phyloP scores from a whole-genome alignment of 106 monocot genomes.

The Apostasia ramifera region DNA sequence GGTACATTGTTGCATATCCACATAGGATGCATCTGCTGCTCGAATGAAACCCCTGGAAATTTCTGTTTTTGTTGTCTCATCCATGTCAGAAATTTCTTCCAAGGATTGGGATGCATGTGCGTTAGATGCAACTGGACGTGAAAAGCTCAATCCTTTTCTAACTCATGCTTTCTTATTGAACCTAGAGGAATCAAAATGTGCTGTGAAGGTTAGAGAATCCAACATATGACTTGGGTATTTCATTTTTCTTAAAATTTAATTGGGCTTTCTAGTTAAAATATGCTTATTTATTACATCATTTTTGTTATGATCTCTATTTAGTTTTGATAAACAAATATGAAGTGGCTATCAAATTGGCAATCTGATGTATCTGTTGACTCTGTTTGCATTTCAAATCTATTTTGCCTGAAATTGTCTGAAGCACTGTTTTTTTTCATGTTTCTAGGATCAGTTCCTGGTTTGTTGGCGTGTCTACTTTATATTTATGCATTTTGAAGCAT shows the following conservation, averaged over 20 bases:
- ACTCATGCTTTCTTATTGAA: slow-evolving; percentile 81
- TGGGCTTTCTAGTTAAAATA: neutral
- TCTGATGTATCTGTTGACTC: too few relatives aligned
- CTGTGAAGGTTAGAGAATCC: slow-evolving; percentile 48
- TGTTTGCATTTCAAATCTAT: too few relatives aligned
- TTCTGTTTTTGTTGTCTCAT: slow-evolving; percentile 56
- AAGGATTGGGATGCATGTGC: slow-evolving; percentile 94
- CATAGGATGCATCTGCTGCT: slow-evolving; percentile 26
- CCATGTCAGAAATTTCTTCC: slow-evolving; percentile 65
- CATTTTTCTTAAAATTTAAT: neutral
- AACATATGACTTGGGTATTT: neutral
- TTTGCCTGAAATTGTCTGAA: too few relatives aligned
- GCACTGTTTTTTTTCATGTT: too few relatives aligned
- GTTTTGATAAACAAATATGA: neutral
- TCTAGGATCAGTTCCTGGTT: too few relatives aligned
- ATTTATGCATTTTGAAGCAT: too few relatives aligned
- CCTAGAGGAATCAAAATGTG: slow-evolving; percentile 83
- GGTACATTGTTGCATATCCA: neutral
- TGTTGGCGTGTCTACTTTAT: too few relatives aligned
- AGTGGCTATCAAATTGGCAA: too few relatives aligned
- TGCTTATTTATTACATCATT: neutral
- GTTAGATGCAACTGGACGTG: slow-evolving; percentile 46
- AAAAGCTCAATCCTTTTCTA: slow-evolving; percentile 82
- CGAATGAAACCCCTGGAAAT: slow-evolving; percentile 26
- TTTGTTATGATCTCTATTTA: neutral